Base-by-base conservation (phyloP, 202 grass and related monocot genomes). In the Elaeis oleifera region DNA sequence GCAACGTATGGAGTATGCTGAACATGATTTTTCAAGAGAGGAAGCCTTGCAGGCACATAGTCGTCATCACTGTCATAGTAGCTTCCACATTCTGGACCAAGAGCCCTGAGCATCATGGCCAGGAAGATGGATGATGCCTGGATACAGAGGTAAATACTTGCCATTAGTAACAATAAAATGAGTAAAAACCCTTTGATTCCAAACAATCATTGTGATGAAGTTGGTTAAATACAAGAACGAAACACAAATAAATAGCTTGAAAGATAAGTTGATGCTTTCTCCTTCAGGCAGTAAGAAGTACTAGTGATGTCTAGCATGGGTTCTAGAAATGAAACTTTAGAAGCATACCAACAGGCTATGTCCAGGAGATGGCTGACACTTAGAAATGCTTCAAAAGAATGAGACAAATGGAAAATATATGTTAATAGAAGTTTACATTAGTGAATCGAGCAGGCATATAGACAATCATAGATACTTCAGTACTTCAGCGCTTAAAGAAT, bases 81-180 rank as follows among this genome's bases (percentile, higher is more conserved):
- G 44, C 1, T 49, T 44, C 27, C 58, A 15, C 7, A 3, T 6
- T 54, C 5, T 63, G 58, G 70, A 54, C 70, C 59, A 24, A 73
- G 59, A 63, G 70, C 70, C 51, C 49, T 73, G 27, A 73, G 50
- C n/a, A 63, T 44, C 26, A 73, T 63, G 14, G 70, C 58, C 24
- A 63, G 27, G 8, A 63, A 63, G 59, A 73, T 63, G 14, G 50
- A 73, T 27, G 48, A 23, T 49, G 16, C 59, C 70, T 73, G 23
- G 44, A 50, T 23, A 63, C 15, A 44, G 16, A 54, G 16, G 25
- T 22, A 54, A 67, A 18, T 14, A 0, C 3, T 54, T n/a, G 28
- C 5, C 36, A 23, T 71, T 60, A 52, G 17, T 31, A 60, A 13
- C 14, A 32, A 52, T 6, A 23, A 60, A 23, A 24, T 31, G 31